phyloP scores from a whole-genome alignment of 2,329 filamentous ascomycete species.

The Penicillium aurantiogriseum region DNA sequence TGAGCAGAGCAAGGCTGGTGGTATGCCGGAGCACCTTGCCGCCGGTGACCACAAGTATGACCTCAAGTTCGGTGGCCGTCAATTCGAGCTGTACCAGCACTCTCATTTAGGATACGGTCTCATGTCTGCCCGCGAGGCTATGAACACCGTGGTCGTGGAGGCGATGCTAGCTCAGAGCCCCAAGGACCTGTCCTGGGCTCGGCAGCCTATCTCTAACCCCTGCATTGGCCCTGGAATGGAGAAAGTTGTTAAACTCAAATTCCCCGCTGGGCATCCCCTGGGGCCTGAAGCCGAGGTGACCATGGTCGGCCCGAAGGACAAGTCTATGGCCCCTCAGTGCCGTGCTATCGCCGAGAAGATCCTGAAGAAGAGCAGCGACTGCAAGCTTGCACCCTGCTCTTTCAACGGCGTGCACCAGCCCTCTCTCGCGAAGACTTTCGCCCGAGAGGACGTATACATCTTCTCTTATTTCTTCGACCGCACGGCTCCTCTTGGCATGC shows the following conservation, averaged over 20 bases:
- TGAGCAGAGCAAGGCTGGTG: slow-evolving; percentile 67
- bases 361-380: slow-evolving; percentile 79
- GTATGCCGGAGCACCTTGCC: slow-evolving; percentile 79
- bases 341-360: slow-evolving; percentile 87
- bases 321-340: slow-evolving; percentile 76
- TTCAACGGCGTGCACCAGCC: slow-evolving; percentile 98
- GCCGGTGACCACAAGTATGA: slow-evolving; percentile 96
- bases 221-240: slow-evolving; percentile 81
- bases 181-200: slow-evolving; percentile 64
- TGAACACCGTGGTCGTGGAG: slow-evolving; percentile 74
- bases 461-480: slow-evolving; percentile 99
- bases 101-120: slow-evolving; percentile 95
- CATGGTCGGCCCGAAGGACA: slow-evolving; percentile 77
- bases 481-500: slow-evolving; percentile 90
- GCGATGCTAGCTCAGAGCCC: slow-evolving; percentile 65
- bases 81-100: slow-evolving; percentile 95
- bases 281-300: slow-evolving; percentile 68
- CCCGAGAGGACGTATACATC: slow-evolving; percentile 87
- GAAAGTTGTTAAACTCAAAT: slow-evolving; percentile 69
- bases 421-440: slow-evolving; percentile 85
- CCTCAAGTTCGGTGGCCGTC: slow-evolving; percentile 81
- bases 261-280: slow-evolving; percentile 65
- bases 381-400: slow-evolving; percentile 84
- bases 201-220: slow-evolving; percentile 72
- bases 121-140: slow-evolving; percentile 87